Conservation (phyloP, 2,329 filamentous ascomycete species). For the Ophiognomonia clavigignenti-juglandacearum region DNA sequence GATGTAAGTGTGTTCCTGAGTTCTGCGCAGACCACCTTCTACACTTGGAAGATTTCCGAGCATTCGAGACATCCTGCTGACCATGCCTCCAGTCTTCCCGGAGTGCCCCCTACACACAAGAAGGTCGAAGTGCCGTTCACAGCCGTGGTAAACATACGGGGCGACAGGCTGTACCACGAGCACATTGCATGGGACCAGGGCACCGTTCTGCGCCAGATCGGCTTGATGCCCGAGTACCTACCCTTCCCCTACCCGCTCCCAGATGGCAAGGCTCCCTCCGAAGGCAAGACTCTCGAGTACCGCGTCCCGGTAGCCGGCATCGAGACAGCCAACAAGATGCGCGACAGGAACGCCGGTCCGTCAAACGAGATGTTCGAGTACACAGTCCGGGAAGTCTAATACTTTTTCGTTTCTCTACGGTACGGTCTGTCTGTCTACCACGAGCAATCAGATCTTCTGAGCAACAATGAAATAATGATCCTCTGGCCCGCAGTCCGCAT, state of each 20-base stretch:
- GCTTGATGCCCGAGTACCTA: slow-evolving; percentile 59
- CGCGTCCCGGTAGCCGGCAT: slow-evolving; percentile 54
- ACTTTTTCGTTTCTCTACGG: not conserved
- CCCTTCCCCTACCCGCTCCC: slow-evolving; percentile 53
- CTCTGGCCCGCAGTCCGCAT: not conserved
- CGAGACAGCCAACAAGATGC: slow-evolving; percentile 45
- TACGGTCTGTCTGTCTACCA: no score
- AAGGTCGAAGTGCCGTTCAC: slow-evolving; percentile 59
- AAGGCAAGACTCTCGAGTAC: slow-evolving; percentile 44
- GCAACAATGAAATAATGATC: slow-evolving; percentile 3
- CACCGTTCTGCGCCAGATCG: slow-evolving; percentile 56
- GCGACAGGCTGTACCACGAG: slow-evolving; percentile 64
- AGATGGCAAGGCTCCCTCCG: slow-evolving; percentile 27
- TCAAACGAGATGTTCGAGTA: slow-evolving; percentile 52
- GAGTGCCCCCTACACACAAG: slow-evolving; percentile 49
- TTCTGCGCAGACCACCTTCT: not conserved
- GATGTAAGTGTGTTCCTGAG: no score
- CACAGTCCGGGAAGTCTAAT: slow-evolving; percentile 19
- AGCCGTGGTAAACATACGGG: slow-evolving; percentile 61
- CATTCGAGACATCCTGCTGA: not conserved
- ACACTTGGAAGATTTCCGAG: not conserved
- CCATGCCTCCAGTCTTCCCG: slow-evolving; percentile 37
- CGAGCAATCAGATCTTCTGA: not conserved
- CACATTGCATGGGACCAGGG: slow-evolving; percentile 69
- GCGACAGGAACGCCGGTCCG: slow-evolving; percentile 43